Base-by-base conservation (phyloP, 176 grass and related monocot genomes). In the Alopecurus myosuroides region DNA sequence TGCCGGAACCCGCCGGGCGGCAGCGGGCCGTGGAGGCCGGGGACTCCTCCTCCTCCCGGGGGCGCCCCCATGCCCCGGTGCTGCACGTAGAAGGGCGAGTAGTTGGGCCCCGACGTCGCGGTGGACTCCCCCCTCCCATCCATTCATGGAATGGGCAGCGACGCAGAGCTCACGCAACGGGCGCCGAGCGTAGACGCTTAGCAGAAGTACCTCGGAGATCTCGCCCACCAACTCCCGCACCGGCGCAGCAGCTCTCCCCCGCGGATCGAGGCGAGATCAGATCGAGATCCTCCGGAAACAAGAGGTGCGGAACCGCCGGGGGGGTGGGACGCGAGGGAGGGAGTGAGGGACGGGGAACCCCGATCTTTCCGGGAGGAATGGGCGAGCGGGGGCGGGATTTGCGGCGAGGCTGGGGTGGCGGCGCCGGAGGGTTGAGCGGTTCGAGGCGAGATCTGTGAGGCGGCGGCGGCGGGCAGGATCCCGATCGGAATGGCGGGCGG, bases 41-140 rank as follows among this genome's bases (percentile, higher is more conserved):
- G 4, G 36, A 4, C 36, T 37, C 36, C 36, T n/a, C n/a, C n/a
- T n/a, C n/a, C n/a, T n/a, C n/a, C n/a, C 3, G 84, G 39, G 39
- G 39, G 88, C 33, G 40, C 44, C 1, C 81, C 76, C 41, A 87
- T 76, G 57, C 68, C 81, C 40, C 85, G 76, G 76, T 90, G 89
- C 85, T 90, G 89, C 50, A 44, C 46, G 50, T 87, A 90, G 81
- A 90, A 90, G 6, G 89, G 83, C 2, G 89, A 86, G 80, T 87
- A 86, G 81, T 87, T 87, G 36, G 89, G 41, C 39, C 85, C 89
- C 40, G 89, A 90, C 37, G 89, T 61, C 49, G 86, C 85, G 33
- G 85, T 90, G 67, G 89, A 90, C 76, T 90, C 89, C 89, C 88
- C 88, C 88, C 89, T 87, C 33, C 89, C 89, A 78, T 90, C 89